Evolutionary conservation across 1,284 basidiomycete species (phyloP), one percentile per base, ranked within the genome.

Genomic region (Cryptococcus sp.): DNA sequence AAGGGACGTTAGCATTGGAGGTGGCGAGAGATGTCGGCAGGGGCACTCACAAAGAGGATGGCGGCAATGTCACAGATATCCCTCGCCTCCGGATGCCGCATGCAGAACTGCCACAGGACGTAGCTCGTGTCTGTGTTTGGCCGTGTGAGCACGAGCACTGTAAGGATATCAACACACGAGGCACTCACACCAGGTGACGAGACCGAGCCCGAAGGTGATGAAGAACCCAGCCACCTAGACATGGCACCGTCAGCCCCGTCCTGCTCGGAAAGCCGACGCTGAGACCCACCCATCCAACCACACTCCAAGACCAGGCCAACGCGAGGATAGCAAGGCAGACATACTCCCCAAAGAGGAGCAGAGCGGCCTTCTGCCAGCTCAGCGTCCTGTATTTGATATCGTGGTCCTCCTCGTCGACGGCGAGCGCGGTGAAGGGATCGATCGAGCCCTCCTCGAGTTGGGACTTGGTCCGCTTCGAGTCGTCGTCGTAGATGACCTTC

Each of bases 51-150:
- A 59, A 73, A 73, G 42, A 86, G 78, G 39, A 80, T 76, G 33
- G 79, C 78, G 2, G 84, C 84, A 35, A 86, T 83, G 62, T 87
- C 85, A 67, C 83, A 85, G 28, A 86, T 83, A 63, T 86, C 82
- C n/a, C 80, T 79, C 12, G 81, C 73, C 52, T 84, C 80, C 0
- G 85, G 85, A 58, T 87, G 80, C 57, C 77, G 77, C 64, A 87
- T 78, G 69, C 83, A 85, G 71, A 82, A 87, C 53, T 75, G 66
- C 73, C 72, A 75, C 9, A 72, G 59, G n/a, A 66, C 47, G 52
- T 75, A 75, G 12, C 63, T 67, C 1, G 72, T 75, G 61, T 73
- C 71, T 73, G 48, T 24, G 15, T 9, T 13, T 0, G 3, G 4
- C n/a, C n/a, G n/a, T 6, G 47, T 49, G n/a, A 49, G 49, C 43